Conservation (phyloP, 331 rosid species). For the Saraca asoca region DNA sequence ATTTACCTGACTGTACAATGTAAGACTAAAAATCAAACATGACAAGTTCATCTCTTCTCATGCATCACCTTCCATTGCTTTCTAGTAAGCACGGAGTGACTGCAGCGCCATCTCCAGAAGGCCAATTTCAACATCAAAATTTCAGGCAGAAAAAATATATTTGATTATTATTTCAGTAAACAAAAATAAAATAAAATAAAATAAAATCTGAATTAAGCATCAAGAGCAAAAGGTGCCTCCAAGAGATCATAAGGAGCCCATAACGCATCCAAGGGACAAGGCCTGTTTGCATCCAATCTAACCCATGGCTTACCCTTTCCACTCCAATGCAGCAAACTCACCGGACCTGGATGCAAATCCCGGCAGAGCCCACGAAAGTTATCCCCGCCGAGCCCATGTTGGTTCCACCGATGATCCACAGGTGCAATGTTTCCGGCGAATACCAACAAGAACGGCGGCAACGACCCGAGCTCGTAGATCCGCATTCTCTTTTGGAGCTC, state of each 20-base stretch:
- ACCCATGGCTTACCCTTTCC: conserved; percentile 98
- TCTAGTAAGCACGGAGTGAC: neutral
- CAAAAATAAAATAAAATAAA: neutral
- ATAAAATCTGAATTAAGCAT: conserved; percentile 27
- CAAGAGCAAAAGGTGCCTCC: conserved; percentile 50
- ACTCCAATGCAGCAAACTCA: conserved; percentile 89
- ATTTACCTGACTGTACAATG: no score
- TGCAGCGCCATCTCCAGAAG: conserved; percentile 7
- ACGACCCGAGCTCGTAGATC: conserved; percentile 87
- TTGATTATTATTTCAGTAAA: neutral
- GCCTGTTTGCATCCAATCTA: conserved; percentile 67
- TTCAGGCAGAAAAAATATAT: neutral
- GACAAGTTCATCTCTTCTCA: neutral
- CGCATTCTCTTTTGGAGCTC: conserved; percentile 90
- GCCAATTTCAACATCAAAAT: neutral
- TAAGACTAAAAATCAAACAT: neutral
- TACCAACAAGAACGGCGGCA: conserved; percentile 81
- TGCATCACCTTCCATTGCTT: neutral
- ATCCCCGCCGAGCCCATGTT: conserved; percentile 92
- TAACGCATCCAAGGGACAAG: conserved; percentile 81
- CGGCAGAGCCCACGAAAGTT: conserved; percentile 75
- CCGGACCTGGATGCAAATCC: conserved; percentile 81
- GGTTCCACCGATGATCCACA: conserved; percentile 87
- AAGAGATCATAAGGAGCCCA: conserved; percentile 94
- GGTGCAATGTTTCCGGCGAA: conserved; percentile 76